These are phyloP conservation scores for Aspergillus fructus DNA, from an alignment of 2,329 filamentous ascomycete species.

Conservation along the genomic window DNA sequence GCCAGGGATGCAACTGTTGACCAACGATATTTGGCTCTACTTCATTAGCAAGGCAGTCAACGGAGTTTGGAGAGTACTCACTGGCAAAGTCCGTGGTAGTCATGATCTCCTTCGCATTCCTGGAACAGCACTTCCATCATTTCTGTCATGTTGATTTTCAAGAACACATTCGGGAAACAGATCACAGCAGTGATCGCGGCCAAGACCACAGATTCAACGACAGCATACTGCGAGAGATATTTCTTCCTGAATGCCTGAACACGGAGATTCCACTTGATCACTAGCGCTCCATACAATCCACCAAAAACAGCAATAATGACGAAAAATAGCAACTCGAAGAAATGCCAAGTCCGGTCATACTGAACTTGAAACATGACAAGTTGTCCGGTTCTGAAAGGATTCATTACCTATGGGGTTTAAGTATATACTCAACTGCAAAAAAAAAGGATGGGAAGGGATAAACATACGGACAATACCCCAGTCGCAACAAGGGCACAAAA, in stretches of 20 bases:
- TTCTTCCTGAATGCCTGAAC: conserved; percentile 92
- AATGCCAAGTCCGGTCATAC: conserved; percentile 96
- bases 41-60: conserved; percentile 5
- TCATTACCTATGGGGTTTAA: conserved; percentile 66
- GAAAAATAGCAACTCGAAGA: conserved; percentile 93
- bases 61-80: conserved; percentile 34
- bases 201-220: conserved; percentile 81
- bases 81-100: conserved; percentile 89
- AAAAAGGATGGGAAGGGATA: conserved; percentile 2
- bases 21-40: conserved; percentile 64
- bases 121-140: conserved; percentile 98
- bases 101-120: conserved; percentile 85
- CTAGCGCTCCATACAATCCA: conserved; percentile 90
- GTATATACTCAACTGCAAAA: neutral
- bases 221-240: conserved; percentile 78
- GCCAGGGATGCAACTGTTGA: conserved; percentile 75
- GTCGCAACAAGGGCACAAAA: conserved; percentile 96
- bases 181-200: conserved; percentile 82
- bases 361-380: conserved; percentile 98
- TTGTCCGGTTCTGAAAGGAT: conserved; percentile 94
- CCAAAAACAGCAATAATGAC: conserved; percentile 89
- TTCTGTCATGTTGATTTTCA: conserved; percentile 98
- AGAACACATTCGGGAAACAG: conserved; percentile 95
- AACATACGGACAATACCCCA: conserved; percentile 70
- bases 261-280: conserved; percentile 96